Conservation (phyloP, 352 stramenopile species). For the Saprolegnia diclina region DNA sequence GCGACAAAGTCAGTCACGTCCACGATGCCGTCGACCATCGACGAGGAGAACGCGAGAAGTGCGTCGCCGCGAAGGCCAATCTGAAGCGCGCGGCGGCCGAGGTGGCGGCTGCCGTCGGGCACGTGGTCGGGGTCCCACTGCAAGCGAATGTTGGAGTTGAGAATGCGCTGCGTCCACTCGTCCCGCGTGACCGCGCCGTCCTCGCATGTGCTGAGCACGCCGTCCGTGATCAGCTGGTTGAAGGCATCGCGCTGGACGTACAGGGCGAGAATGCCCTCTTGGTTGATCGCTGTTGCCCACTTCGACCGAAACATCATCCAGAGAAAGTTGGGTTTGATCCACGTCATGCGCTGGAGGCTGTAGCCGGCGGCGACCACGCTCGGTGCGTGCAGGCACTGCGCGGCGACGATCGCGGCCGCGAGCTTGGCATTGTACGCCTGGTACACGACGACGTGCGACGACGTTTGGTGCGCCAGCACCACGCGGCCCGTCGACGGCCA, state of each 20-base stretch:
- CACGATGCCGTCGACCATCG: slow-evolving; percentile 9
- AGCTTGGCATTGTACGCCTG: slow-evolving; percentile 17
- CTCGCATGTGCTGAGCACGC: slow-evolving; percentile 11
- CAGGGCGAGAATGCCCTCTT: slow-evolving; percentile 16
- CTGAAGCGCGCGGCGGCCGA: slow-evolving; percentile 5
- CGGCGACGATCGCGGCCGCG: not conserved
- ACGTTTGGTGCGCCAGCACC: slow-evolving; percentile 12
- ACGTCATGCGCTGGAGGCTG: slow-evolving; percentile 18
- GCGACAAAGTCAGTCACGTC: slow-evolving; percentile 17
- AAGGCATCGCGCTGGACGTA: not conserved
- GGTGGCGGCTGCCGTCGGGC: not conserved
- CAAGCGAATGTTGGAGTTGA: slow-evolving; percentile 8
- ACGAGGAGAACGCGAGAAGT: not conserved
- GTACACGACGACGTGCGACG: slow-evolving; percentile 21
- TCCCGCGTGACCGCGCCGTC: not conserved
- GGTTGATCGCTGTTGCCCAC: slow-evolving; percentile 10
- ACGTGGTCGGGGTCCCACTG: slow-evolving; percentile 21
- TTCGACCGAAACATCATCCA: slow-evolving; percentile 22
- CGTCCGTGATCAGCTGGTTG: not conserved
- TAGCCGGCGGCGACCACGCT: slow-evolving; percentile 8
- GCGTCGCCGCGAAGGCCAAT: slow-evolving; percentile 15
- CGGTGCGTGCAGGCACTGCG: slow-evolving; percentile 6
- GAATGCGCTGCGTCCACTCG: slow-evolving; percentile 3
- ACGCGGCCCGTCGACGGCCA: slow-evolving; percentile 19
- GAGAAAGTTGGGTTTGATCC: slow-evolving; percentile 26